Evolutionary conservation across 2,329 filamentous ascomycete genomes (phyloP).

Genomic region (Didymellaceae sp.): DNA sequence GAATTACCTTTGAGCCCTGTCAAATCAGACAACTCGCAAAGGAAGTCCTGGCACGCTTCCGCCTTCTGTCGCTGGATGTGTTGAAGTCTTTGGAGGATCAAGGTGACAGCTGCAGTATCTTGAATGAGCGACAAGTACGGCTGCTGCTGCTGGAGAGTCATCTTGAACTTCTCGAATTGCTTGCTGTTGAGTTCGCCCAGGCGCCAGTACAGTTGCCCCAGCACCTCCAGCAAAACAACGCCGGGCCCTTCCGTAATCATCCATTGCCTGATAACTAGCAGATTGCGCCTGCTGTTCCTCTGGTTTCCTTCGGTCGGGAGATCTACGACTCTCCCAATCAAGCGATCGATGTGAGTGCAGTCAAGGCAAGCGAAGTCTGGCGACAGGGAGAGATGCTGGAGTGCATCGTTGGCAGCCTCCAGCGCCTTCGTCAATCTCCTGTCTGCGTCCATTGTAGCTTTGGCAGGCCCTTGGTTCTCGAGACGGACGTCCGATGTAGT

Average conservation of each 20-base stretch:
- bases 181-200: slow-evolving; percentile 46
- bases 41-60: slow-evolving; percentile 44
- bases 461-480: slow-evolving; percentile 8
- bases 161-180: slow-evolving; percentile 46
- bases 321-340: slow-evolving; percentile 44
- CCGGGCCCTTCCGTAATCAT: slow-evolving; percentile 44
- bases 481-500: slow-evolving; percentile 4
- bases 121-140: slow-evolving; percentile 38
- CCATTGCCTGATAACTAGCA: slow-evolving; percentile 45
- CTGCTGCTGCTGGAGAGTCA: slow-evolving; percentile 34
- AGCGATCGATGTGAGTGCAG: slow-evolving; percentile 44
- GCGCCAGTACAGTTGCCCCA: slow-evolving; percentile 46
- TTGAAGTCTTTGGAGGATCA: slow-evolving; percentile 42
- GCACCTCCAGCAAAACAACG: slow-evolving; percentile 42
- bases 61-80: slow-evolving; percentile 43
- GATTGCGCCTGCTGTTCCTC: slow-evolving; percentile 44
- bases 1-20: slow-evolving; percentile 38
- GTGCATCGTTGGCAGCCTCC: slow-evolving; percentile 43
- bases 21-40: slow-evolving; percentile 42
- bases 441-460: slow-evolving; percentile 37
- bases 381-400: slow-evolving; percentile 44
- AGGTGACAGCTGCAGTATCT: slow-evolving; percentile 29
- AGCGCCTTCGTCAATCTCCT: slow-evolving; percentile 40
- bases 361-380: slow-evolving; percentile 39
- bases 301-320: slow-evolving; percentile 45